These are phyloP conservation scores for Colletotrichum tabaci DNA, from an alignment of 2,329 filamentous ascomycete genomes.

Conservation along the genomic window DNA sequence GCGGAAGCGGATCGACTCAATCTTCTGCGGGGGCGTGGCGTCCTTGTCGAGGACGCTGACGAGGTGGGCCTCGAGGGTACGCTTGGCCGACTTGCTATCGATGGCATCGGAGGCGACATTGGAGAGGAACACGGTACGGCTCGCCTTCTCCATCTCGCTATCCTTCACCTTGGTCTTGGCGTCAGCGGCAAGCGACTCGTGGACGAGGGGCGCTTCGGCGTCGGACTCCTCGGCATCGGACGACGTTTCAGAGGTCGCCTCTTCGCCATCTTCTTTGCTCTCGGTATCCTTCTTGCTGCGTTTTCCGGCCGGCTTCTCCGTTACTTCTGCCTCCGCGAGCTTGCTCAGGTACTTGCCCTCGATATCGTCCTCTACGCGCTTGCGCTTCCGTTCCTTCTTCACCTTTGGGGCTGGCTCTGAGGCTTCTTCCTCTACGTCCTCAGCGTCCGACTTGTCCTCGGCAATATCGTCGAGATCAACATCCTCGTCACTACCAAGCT, in stretches of 20 bases:
- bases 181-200: slow-evolving; percentile 70
- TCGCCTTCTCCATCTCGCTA: slow-evolving; percentile 84
- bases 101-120: slow-evolving; percentile 91
- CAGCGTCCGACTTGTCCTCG: slow-evolving; percentile 13
- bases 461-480: slow-evolving; percentile 41
- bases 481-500: slow-evolving; percentile 46
- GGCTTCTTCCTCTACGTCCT: slow-evolving; percentile 55
- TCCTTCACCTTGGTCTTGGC: slow-evolving; percentile 63
- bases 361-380: slow-evolving; percentile 78
- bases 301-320: slow-evolving; percentile 68
- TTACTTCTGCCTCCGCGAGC: slow-evolving; percentile 71
- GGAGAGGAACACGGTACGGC: slow-evolving; percentile 91
- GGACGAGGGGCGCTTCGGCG: slow-evolving; percentile 63
- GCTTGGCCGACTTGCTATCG: slow-evolving; percentile 85
- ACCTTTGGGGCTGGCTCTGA: slow-evolving; percentile 57
- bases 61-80: slow-evolving; percentile 82
- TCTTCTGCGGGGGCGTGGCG: slow-evolving; percentile 73
- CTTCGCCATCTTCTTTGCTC: slow-evolving; percentile 65
- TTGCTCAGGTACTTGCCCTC: slow-evolving; percentile 80
- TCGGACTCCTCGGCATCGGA: slow-evolving; percentile 57
- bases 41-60: slow-evolving; percentile 77
- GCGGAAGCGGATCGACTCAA: slow-evolving; percentile 94
- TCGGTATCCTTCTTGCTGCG: slow-evolving; percentile 60
- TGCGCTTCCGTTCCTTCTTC: slow-evolving; percentile 73
- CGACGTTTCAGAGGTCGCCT: slow-evolving; percentile 52